Evolutionary conservation across 345 rosid genomes (phyloP).

Genomic region (Euphorbia lathyris): DNA sequence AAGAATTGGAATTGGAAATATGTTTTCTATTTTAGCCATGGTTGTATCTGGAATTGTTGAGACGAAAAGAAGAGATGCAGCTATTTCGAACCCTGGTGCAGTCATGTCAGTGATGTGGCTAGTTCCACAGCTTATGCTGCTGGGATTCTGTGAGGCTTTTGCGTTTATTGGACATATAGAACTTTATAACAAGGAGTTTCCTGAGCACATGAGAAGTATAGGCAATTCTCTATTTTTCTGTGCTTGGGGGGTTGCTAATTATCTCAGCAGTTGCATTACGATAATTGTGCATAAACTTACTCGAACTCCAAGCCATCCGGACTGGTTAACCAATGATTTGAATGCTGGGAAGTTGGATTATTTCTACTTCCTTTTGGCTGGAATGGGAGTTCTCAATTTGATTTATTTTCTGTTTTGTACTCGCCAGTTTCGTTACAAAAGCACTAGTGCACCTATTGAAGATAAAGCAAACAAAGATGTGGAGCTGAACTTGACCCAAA

Average conservation of each 20-base stretch:
- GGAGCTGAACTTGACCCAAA: slow-evolving; percentile 13
- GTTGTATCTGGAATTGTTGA: slow-evolving; percentile 22
- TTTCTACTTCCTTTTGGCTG: slow-evolving; percentile 35
- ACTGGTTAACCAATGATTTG: slow-evolving; percentile 33
- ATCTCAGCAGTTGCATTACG: slow-evolving; percentile 18
- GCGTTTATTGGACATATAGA: slow-evolving; percentile 31
- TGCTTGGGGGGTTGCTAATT: slow-evolving; percentile 19
- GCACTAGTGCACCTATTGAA: background rate
- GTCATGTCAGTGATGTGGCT: slow-evolving; percentile 41
- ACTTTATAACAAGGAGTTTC: slow-evolving; percentile 43
- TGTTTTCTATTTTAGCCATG: slow-evolving; percentile 19
- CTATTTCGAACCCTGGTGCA: slow-evolving; percentile 18
- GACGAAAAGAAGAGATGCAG: slow-evolving; percentile 28
- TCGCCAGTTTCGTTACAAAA: slow-evolving; percentile 27
- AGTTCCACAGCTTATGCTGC: slow-evolving; percentile 30
- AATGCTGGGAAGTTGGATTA: slow-evolving; percentile 36
- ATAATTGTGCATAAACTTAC: slow-evolving; percentile 21
- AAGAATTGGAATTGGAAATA: slow-evolving; percentile 27
- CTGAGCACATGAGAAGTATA: slow-evolving; percentile 40
- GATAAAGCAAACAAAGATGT: slow-evolving; percentile 3
- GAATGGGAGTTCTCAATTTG: slow-evolving; percentile 28
- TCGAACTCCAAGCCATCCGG: background rate
- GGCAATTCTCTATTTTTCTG: slow-evolving; percentile 28
- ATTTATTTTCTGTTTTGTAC: slow-evolving; percentile 27
- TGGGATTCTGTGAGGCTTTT: slow-evolving; percentile 37